Evolutionary conservation across 257 asterid species (phyloP).

Genomic region (Echium plantagineum): DNA sequence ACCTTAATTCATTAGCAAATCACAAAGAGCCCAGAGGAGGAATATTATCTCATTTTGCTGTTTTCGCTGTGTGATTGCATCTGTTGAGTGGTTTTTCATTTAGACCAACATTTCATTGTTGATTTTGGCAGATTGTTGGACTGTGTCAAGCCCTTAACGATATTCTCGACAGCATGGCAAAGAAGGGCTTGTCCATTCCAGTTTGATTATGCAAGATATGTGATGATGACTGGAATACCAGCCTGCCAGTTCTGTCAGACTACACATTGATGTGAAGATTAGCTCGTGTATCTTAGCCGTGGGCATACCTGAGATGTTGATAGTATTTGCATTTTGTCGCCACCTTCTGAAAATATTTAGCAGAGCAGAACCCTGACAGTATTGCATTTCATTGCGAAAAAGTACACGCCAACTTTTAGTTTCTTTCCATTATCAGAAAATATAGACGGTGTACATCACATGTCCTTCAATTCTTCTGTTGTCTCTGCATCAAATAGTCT

Average conservation of each 20-base stretch:
- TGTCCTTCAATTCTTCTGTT: neutral
- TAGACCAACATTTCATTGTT: slow-evolving; percentile 8
- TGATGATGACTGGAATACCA: neutral
- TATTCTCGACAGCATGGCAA: slow-evolving; percentile 89
- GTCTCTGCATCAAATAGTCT: neutral
- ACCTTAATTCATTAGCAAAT: neutral
- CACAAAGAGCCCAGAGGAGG: neutral
- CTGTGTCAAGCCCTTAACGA: slow-evolving; percentile 91
- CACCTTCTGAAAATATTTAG: neutral
- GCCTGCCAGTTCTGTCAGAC: neutral
- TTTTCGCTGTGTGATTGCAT: neutral
- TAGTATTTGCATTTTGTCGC: neutral
- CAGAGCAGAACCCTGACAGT: neutral
- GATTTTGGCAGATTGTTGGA: slow-evolving; percentile 62
- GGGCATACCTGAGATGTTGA: neutral
- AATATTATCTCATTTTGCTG: too few relatives aligned
- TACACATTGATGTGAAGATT: neutral
- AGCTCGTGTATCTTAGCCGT: neutral
- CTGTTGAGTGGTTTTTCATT: neutral
- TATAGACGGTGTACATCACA: neutral
- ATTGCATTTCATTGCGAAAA: neutral
- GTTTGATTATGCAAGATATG: slow-evolving; percentile 26
- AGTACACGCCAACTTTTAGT: neutral
- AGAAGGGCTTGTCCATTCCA: slow-evolving; percentile 80
- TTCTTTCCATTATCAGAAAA: neutral